Evolutionary conservation across 2,329 filamentous ascomycete species (phyloP).

Genomic region (Colletotrichum noveboracense): DNA sequence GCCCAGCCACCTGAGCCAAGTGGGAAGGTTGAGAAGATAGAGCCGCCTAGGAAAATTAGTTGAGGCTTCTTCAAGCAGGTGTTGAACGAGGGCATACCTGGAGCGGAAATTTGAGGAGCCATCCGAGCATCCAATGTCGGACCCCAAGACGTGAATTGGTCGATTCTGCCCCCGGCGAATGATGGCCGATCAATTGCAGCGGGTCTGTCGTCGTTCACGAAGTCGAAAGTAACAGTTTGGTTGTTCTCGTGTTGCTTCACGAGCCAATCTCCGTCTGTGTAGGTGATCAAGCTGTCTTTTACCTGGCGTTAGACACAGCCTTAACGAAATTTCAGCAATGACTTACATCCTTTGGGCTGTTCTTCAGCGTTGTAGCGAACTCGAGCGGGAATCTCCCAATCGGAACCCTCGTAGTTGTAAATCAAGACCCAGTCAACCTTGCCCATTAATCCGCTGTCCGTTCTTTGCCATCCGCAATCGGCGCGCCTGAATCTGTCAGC

Average conservation of each 20-base stretch:
- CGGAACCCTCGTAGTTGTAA: not conserved
- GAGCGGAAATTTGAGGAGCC: conserved; percentile 59
- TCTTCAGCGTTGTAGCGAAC: not conserved
- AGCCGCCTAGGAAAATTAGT: not conserved
- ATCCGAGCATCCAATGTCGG: conserved; percentile 63
- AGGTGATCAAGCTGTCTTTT: not conserved
- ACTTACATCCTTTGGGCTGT: conserved; percentile 4
- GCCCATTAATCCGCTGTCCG: not conserved
- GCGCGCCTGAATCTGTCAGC: not conserved
- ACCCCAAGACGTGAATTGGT: conserved; percentile 61
- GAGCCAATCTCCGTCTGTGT: not conserved
- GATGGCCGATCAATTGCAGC: not conserved
- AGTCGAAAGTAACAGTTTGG: not conserved
- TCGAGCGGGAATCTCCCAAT: not conserved
- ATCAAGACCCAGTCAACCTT: not conserved
- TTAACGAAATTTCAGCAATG: not conserved
- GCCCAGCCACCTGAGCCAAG: conserved; percentile 14
- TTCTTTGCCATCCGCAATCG: not conserved
- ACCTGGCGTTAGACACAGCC: not conserved
- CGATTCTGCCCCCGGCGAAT: conserved; percentile 30
- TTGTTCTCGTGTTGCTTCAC: not conserved
- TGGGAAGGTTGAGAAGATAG: not conserved
- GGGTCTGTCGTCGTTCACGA: not conserved
- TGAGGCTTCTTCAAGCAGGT: not conserved
- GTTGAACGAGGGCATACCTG: conserved; percentile 38